Conservation (phyloP, 108 stramenopile genomes). For the Nannochloropsis salina region DNA sequence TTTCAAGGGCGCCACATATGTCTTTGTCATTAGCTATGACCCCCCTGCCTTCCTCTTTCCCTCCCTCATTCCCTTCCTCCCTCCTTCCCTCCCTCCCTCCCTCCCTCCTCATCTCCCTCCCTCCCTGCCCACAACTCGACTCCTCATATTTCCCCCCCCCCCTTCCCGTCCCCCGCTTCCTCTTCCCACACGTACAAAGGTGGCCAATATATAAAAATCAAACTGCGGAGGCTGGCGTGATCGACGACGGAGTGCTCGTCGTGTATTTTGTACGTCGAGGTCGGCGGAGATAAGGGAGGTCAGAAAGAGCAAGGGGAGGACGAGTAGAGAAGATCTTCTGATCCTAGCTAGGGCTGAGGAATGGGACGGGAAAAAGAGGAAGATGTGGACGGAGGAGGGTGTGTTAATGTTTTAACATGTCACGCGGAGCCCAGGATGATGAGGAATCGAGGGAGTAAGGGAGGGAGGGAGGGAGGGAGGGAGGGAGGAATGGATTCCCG, state of each 20-base stretch:
- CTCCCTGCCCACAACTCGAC: no score
- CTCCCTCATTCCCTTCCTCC: no score
- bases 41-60: not conserved
- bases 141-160: no score
- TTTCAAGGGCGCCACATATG: not conserved
- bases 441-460: not conserved
- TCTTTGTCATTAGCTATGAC: not conserved
- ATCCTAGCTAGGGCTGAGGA: no score
- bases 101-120: no score
- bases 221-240: not conserved
- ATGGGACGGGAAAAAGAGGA: not conserved
- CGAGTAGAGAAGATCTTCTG: no score
- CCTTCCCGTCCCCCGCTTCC: no score
- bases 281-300: not conserved
- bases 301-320: no score
- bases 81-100: no score
- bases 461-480: not conserved
- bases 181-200: conserved; percentile 11
- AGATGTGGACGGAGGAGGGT: not conserved
- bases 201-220: conserved; percentile 18
- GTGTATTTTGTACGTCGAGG: not conserved
- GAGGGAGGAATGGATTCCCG: not conserved
- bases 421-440: not conserved
- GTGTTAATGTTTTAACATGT: not conserved
- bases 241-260: not conserved